Base-by-base conservation (phyloP, 2,329 filamentous ascomycete genomes). In the Triangularia verruculosa region DNA sequence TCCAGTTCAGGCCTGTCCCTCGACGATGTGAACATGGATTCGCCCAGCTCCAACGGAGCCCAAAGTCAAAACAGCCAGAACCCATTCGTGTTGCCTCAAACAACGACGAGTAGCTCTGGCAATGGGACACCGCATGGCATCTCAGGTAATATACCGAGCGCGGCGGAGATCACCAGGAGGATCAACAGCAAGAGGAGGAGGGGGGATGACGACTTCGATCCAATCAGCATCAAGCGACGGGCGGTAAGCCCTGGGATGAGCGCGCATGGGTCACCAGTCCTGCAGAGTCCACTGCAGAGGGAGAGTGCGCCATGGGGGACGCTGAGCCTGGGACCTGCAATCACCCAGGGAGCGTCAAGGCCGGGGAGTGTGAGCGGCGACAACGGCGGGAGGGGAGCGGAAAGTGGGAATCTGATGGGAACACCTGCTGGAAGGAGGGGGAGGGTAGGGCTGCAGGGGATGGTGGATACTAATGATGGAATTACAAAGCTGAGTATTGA, bases 401-500 rank as follows among this genome's bases (percentile, higher is more conserved):
- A 56, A 34, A 59, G n/a, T 52, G 25, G 58, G 28, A 65, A 62
- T 57, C 56, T 68, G 4, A 82, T 79, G 61, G 55, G 2, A 39
- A 58, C 43, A 43, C 25, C 11, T 43, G 79, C 60, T 75, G 53
- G n/a, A 76, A 71, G 79, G 58, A 79, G 83, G 74, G 89, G 81
- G 67, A 77, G 91, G 32, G 82, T 96, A 13, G 92, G 92, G 8
- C 83, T 96, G 69, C 93, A 97, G 77, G 92, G 93, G 1, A 97
- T 98, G 93, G 90, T 86, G 17, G 94, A 97, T 76, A 94, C 94
- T n/a, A 92, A 92, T 74, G 94, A 97, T 75, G 91, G 93, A 1
- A 82, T 97, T 68, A 97, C 97, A 89, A 93, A 94, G 71, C 95
- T 98, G 91, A 97, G 91, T 76, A 97, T 97, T 72, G 93, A 97